Evolutionary conservation across 2,329 filamentous ascomycete genomes (phyloP).

Genomic region (Pseudogymnoascus sp.): DNA sequence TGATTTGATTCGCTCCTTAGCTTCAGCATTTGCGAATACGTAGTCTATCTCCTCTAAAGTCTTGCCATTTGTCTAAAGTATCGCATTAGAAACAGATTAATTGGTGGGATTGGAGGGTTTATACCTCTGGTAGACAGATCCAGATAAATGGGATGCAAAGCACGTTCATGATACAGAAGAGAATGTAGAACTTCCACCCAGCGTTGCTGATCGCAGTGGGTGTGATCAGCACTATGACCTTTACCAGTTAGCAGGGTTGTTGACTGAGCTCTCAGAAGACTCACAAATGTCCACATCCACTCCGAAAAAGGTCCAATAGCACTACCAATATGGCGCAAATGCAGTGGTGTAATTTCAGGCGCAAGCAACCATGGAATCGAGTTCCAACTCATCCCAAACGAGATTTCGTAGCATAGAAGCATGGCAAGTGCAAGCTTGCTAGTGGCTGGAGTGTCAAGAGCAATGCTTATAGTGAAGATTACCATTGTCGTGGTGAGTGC

Average conservation of each 20-base stretch:
- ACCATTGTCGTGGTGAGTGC: slow-evolving; percentile 8
- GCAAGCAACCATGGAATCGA: slow-evolving; percentile 51
- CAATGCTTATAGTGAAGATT: slow-evolving; percentile 11
- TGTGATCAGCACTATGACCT: slow-evolving; percentile 21
- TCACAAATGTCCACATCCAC: slow-evolving; percentile 12
- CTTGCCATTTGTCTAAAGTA: slow-evolving; percentile 9
- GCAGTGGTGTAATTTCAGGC: slow-evolving; percentile 47
- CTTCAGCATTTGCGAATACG: slow-evolving; percentile 4
- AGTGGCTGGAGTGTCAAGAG: slow-evolving; percentile 1
- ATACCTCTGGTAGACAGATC: slow-evolving; percentile 31
- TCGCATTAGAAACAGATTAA: background rate
- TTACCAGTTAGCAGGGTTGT: background rate
- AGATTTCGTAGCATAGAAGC: slow-evolving; percentile 51
- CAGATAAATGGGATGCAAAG: slow-evolving; percentile 42
- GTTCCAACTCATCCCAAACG: slow-evolving; percentile 49
- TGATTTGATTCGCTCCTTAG: background rate
- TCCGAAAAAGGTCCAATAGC: slow-evolving; percentile 37
- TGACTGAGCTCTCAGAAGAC: background rate
- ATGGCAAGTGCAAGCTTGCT: slow-evolving; percentile 31
- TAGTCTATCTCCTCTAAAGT: slow-evolving; percentile 11
- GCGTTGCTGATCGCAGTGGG: slow-evolving; percentile 29
- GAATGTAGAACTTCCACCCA: slow-evolving; percentile 31
- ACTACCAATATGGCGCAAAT: slow-evolving; percentile 48
- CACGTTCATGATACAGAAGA: slow-evolving; percentile 26
- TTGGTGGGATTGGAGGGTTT: background rate